These are phyloP conservation scores for Podaxis sp. DNA, from an alignment of 768 basidiomycete genomes.

Conservation along the genomic window DNA sequence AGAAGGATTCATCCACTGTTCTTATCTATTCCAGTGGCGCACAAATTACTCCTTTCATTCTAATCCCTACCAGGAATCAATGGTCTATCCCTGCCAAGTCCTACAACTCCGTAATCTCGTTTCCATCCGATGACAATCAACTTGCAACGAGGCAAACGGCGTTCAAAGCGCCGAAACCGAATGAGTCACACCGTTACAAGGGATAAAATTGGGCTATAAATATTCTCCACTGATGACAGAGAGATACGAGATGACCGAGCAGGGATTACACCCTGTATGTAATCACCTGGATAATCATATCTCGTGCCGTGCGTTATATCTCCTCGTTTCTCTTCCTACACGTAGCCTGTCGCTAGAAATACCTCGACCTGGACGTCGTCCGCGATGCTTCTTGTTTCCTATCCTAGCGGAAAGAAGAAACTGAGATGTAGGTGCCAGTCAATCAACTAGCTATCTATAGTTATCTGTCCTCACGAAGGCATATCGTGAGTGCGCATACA, in stretches of 20 bases:
- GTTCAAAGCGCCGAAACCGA: background rate
- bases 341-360: background rate
- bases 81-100: background rate
- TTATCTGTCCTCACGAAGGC: background rate
- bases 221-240: conserved; percentile 1
- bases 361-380: background rate
- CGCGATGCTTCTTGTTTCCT: conserved; percentile 4
- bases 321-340: background rate
- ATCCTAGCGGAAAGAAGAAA: conserved; percentile 5
- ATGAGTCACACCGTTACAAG: background rate
- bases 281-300: background rate
- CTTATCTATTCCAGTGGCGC: background rate
- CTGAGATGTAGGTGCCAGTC: background rate
- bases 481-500: background rate
- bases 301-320: background rate
- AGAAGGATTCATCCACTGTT: background rate
- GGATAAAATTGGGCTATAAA: background rate
- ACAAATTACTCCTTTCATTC: background rate
- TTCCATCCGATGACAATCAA: background rate
- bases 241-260: conserved; percentile 1
- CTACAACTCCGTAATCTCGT: background rate
- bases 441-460: background rate
- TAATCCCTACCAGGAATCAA: background rate
- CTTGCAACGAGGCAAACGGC: conserved; percentile 3
- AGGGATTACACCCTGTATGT: background rate